Base-by-base conservation (phyloP, 2,329 filamentous ascomycete genomes). In the Cercospora nicotianae region DNA sequence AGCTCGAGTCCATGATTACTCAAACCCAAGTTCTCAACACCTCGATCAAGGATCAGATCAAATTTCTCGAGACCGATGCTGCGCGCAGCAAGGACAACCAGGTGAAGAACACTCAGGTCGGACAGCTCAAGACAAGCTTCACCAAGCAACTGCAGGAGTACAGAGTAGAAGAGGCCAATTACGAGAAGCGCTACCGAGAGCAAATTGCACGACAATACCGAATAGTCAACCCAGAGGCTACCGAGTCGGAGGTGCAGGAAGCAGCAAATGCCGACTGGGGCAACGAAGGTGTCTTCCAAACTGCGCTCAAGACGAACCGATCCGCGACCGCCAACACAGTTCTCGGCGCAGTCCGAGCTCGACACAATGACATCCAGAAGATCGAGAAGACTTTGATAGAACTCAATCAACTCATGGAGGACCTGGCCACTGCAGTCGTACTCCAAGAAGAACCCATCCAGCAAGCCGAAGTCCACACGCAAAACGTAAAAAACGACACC, bases 351-450 rank as follows among this genome's bases (percentile, higher is more conserved):
- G 92, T 94, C 45, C 90, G 91, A 72, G 91, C 91, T 42, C 91
- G 92, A 65, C 92, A 94, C 83, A 92, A 91, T 77, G 92, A 94
- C 81, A 89, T 94, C 71, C 87, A 92, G 81, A 88, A 87, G 79
- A 94, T 95, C 73, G 91, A 94, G 80, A 85, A 87, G 77, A 93
- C 90, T 5, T 85, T 94, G 71, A 82, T 83, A 39, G 90, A 94
- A 78, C 86, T 94, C 51, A 85, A 87, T 28, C 78, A 85, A 59
- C 85, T 94, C 74, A 93, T 93, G 83, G 83, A 89, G 72, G 89
- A 94, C 75, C 87, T 95, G 69, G 90, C 91, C 67, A 87, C 91
- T 73, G 83, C 91, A 68, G 88, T 94, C 67, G 87, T 92, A 73
- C 85, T 89, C 75, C 91, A 94, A 77, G 91, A 93, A 67, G 80